These are phyloP conservation scores for Hypoxylon fragiforme DNA, from an alignment of 495 filamentous ascomycete species.

Conservation along the genomic window DNA sequence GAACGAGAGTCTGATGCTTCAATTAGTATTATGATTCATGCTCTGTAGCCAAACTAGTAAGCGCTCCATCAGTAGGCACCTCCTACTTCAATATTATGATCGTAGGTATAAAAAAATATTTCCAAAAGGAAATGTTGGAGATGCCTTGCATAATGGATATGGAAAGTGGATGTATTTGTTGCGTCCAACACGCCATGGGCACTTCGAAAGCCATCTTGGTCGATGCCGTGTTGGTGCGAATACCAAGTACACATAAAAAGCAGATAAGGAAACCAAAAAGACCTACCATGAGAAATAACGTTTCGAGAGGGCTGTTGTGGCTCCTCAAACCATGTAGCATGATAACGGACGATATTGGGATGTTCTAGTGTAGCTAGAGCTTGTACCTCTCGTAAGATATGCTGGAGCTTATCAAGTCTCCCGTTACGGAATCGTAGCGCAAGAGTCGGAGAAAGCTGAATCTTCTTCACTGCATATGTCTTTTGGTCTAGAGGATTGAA, in stretches of 20 bases:
- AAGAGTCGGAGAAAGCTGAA: slow-evolving; percentile 52
- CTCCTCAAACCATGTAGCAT: slow-evolving; percentile 58
- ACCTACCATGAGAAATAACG: slow-evolving; percentile 24
- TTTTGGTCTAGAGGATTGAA: slow-evolving; percentile 56
- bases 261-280: too few relatives aligned
- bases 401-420: slow-evolving; percentile 53
- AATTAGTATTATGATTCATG: slow-evolving; percentile 2
- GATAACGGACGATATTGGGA: slow-evolving; percentile 60
- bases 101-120: too few relatives aligned
- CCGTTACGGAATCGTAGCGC: slow-evolving; percentile 53
- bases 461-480: slow-evolving; percentile 60
- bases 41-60: background rate
- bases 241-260: too few relatives aligned
- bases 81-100: too few relatives aligned
- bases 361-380: slow-evolving; percentile 59
- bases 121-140: too few relatives aligned
- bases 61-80: too few relatives aligned
- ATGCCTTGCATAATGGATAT: too few relatives aligned
- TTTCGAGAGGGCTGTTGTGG: slow-evolving; percentile 37
- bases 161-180: too few relatives aligned
- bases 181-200: too few relatives aligned
- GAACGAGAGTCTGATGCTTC: slow-evolving; percentile 3
- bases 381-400: slow-evolving; percentile 58
- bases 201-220: too few relatives aligned
- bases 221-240: too few relatives aligned